These are phyloP conservation scores for Tetrahymena borealis DNA, from an alignment of 73 alveolate genomes.

Conservation along the genomic window DNA sequence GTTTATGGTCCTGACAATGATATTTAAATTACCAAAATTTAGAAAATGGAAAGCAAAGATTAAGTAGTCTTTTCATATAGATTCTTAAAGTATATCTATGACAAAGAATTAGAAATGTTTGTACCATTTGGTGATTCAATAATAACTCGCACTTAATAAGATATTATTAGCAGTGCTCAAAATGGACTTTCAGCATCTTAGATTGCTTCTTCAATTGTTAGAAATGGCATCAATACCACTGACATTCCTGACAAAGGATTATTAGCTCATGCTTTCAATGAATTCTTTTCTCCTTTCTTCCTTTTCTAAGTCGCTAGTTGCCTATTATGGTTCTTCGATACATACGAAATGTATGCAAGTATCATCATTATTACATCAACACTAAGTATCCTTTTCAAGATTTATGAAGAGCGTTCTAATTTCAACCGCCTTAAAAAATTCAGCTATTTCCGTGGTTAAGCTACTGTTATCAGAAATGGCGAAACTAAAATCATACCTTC, in stretches of 20 bases:
- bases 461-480: slow-evolving; percentile 19
- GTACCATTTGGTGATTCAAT: neutral
- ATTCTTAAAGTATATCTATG: neutral
- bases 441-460: neutral
- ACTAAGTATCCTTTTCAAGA: neutral
- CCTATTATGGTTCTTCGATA: neutral
- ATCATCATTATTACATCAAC: neutral
- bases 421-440: neutral
- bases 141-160: neutral
- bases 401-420: neutral
- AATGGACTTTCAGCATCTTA: neutral
- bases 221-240: neutral
- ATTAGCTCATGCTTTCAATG: neutral
- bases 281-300: neutral
- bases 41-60: neutral
- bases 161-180: neutral
- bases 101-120: neutral
- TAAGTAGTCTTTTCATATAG: neutral
- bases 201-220: neutral
- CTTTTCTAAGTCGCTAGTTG: neutral
- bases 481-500: neutral
- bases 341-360: neutral
- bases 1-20: neutral
- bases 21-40: neutral
- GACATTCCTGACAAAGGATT: neutral